Evolutionary conservation across 352 stramenopile species (phyloP), one percentile per base, ranked within the genome.

Genomic region (Globisporangium alternatum): DNA sequence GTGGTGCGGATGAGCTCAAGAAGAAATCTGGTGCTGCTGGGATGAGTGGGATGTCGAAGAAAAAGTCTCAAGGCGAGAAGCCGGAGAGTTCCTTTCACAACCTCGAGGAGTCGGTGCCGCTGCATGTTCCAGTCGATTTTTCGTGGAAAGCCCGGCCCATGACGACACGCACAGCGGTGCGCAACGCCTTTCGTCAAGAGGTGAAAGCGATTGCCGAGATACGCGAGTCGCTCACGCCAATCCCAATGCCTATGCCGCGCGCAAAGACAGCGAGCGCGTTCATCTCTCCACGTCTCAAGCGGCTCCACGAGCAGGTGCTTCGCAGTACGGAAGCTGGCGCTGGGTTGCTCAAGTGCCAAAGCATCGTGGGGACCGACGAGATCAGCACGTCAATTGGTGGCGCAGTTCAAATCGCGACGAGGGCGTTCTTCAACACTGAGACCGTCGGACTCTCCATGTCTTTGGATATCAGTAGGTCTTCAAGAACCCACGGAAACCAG

Each of bases 121-220:
- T 43, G 28, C 48, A 25, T 8, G 39, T 58, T 30, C 47, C 48
- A 12, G n/a, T 47, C 13, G 37, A 44, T 7, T 78, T 78, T 39
- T 78, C 67, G 13, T 90, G 77, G 77, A 77, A 74, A 64, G 69
- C 76, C 2, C 77, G 78, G 0, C 78, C 80, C 1, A 59, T 89
- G 45, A 68, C 75, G 3, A 88, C 82, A 1, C 72, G 82, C 10
- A 64, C 71, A n/a, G 75, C 82, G 0, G 67, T 91, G 37, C 72
- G 80, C 8, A 88, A 78, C 21, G 80, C 80, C 9, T 72, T 77
- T 41, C 75, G 72, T 9, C 78, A 88, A 33, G 67, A 89, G 28
- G 61, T 67, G 15, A 68, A 74, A n/a, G 67, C 66, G 21, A 64
- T 77, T 44, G 39, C 62, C 44, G 68, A 83, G 9, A 62, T 71